Conservation (phyloP, 768 basidiomycete genomes). For the Suillus plorans region DNA sequence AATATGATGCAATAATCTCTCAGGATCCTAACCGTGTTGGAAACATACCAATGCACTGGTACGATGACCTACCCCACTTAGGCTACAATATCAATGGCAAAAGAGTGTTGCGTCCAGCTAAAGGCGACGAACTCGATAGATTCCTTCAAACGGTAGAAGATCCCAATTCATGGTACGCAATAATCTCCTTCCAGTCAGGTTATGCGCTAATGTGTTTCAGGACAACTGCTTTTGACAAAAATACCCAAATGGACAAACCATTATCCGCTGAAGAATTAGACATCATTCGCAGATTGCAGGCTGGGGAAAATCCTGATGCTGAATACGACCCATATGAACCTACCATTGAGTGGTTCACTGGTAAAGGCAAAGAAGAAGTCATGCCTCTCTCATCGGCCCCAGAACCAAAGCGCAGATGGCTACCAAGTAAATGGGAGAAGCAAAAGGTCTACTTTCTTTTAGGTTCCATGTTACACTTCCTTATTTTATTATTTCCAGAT, state of each 20-base stretch:
- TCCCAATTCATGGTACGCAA: slow-evolving; percentile 76
- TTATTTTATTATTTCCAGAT: slow-evolving; percentile 50
- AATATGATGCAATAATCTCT: slow-evolving; percentile 11
- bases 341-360: slow-evolving; percentile 95
- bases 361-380: slow-evolving; percentile 89
- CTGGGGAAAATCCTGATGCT: slow-evolving; percentile 88
- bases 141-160: slow-evolving; percentile 94
- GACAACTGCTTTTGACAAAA: slow-evolving; percentile 93
- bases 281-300: slow-evolving; percentile 88
- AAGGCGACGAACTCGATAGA: slow-evolving; percentile 96
- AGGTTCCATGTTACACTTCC: background rate
- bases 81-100: slow-evolving; percentile 96
- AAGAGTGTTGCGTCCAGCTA: slow-evolving; percentile 89
- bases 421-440: slow-evolving; percentile 99
- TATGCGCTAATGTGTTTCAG: slow-evolving; percentile 36
- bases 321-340: slow-evolving; percentile 91
- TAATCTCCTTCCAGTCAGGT: background rate
- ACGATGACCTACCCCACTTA: slow-evolving; percentile 98
- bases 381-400: slow-evolving; percentile 92
- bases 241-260: slow-evolving; percentile 79
- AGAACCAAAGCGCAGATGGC: slow-evolving; percentile 95
- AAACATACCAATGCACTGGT: slow-evolving; percentile 96
- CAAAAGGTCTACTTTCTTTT: slow-evolving; percentile 68
- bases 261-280: slow-evolving; percentile 90
- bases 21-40: slow-evolving; percentile 96